A percentile compares a stretch with the other conserved stretches of the same genome.
Evolutionary conservation across 805 yeast genomes (phyloP).

Genomic region (Tetrapisispora namnaoensis): DNA sequence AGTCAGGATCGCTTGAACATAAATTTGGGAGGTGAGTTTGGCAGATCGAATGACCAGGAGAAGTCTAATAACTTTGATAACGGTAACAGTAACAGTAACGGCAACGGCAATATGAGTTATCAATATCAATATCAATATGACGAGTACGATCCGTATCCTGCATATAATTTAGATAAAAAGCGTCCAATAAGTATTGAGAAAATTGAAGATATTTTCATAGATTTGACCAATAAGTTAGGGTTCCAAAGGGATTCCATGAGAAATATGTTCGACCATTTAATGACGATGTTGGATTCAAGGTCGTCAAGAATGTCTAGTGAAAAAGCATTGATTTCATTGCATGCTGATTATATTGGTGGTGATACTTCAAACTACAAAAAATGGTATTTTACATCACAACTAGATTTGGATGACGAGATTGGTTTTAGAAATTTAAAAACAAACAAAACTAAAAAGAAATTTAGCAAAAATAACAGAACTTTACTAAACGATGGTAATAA

Average conservation of each 20-base stretch:
- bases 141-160: constrained; percentile 83
- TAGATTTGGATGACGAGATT: constrained; percentile 60
- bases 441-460: constrained; percentile 67
- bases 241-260: constrained; percentile 90
- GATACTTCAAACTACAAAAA: constrained; percentile 75
- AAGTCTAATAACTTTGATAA: too few relatives aligned
- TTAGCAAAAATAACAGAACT: constrained; percentile 65
- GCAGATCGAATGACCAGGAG: not conserved
- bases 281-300: constrained; percentile 75
- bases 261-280: constrained; percentile 79
- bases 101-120: not conserved
- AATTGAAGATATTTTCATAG: constrained; percentile 78
- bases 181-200: constrained; percentile 75
- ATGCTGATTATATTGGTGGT: constrained; percentile 86
- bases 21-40: not conserved
- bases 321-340: constrained; percentile 70
- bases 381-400: constrained; percentile 86
- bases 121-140: not conserved
- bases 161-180: constrained; percentile 95
- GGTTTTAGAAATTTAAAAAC: constrained; percentile 49
- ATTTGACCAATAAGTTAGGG: constrained; percentile 72
- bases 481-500: constrained; percentile 38
- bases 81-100: not conserved
- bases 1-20: not conserved
- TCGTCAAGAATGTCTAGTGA: constrained; percentile 83